Conservation (phyloP, 1,284 basidiomycete genomes). For the Psilocybe mexicana region DNA sequence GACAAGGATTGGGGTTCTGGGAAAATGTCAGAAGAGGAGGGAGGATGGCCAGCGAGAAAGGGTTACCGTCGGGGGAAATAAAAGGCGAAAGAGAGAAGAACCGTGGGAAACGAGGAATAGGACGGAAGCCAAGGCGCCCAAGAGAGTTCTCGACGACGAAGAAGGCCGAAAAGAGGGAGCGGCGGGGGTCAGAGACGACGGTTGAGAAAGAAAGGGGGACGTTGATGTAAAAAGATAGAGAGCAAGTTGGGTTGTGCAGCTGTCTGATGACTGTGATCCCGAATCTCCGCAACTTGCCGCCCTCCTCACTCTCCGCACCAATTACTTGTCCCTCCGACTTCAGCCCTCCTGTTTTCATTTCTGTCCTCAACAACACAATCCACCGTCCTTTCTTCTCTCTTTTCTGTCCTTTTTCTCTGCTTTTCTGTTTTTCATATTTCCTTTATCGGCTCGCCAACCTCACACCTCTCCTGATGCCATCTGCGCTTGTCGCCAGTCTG, state of each 20-base stretch:
- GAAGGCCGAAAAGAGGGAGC: constrained; percentile 7
- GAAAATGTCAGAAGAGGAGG: constrained; percentile 18
- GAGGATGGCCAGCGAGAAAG: constrained; percentile 20
- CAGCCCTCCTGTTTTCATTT: background rate
- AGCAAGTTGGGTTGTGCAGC: constrained; percentile 25
- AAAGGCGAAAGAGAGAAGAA: constrained; percentile 12
- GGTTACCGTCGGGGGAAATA: constrained; percentile 18
- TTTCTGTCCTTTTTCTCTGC: background rate
- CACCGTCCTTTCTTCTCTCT: background rate
- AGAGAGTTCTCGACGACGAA: constrained; percentile 16
- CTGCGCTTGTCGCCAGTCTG: constrained; percentile 6
- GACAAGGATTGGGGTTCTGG: constrained; percentile 3
- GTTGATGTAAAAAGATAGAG: constrained; percentile 20
- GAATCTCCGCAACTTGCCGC: constrained; percentile 32
- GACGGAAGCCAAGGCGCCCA: background rate
- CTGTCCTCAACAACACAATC: background rate
- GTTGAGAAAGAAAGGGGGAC: constrained; percentile 17
- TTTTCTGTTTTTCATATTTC: constrained; percentile 5
- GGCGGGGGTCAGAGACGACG: constrained; percentile 12
- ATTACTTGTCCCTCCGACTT: constrained; percentile 2
- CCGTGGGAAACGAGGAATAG: constrained; percentile 20
- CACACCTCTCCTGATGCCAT: constrained; percentile 15
- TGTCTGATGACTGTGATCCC: constrained; percentile 23
- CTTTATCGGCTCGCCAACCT: constrained; percentile 10
- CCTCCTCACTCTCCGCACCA: constrained; percentile 17